Evolutionary conservation across 176 grass and related monocot species (phyloP).

Genomic region (Pontederia crassipes): DNA sequence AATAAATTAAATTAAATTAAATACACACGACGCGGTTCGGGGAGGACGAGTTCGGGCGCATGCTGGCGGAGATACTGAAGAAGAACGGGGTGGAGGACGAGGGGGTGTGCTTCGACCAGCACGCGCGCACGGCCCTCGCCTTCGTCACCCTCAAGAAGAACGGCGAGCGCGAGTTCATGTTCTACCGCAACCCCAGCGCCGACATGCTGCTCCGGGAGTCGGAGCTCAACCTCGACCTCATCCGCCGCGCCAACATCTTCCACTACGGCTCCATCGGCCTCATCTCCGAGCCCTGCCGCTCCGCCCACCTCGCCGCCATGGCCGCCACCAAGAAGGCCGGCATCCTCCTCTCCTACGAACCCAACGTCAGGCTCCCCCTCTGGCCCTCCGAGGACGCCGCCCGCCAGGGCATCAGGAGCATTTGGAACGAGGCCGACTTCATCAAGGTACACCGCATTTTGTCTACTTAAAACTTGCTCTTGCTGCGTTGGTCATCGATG

Average conservation of each 20-base stretch:
- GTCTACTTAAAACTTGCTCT: background rate
- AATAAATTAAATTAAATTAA: background rate
- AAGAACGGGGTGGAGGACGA: conserved; percentile 58
- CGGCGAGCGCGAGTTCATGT: conserved; percentile 96
- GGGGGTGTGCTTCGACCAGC: conserved; percentile 55
- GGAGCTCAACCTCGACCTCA: conserved; percentile 63
- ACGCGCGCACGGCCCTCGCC: conserved; percentile 70
- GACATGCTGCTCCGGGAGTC: conserved; percentile 74
- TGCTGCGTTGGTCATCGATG: background rate
- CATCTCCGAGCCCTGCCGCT: conserved; percentile 66
- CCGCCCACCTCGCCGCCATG: conserved; percentile 77
- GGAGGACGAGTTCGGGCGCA: conserved; percentile 86
- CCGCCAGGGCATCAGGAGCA: conserved; percentile 46
- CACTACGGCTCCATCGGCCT: conserved; percentile 92
- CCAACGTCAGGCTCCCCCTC: conserved; percentile 72
- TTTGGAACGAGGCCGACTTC: conserved; percentile 92
- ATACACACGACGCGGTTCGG: conserved; percentile 37
- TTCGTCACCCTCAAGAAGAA: conserved; percentile 68
- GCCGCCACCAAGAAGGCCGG: conserved; percentile 58
- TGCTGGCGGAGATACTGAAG: conserved; percentile 76
- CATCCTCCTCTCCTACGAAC: conserved; percentile 77
- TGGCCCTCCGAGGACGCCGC: conserved; percentile 67
- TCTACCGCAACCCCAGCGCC: conserved; percentile 81
- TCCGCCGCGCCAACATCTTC: conserved; percentile 62
- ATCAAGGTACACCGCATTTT: conserved; percentile 40